Evolutionary conservation across 306 rosid genomes (phyloP), one percentile per base, ranked within the genome.

Genomic region (Canavalia gladiata): DNA sequence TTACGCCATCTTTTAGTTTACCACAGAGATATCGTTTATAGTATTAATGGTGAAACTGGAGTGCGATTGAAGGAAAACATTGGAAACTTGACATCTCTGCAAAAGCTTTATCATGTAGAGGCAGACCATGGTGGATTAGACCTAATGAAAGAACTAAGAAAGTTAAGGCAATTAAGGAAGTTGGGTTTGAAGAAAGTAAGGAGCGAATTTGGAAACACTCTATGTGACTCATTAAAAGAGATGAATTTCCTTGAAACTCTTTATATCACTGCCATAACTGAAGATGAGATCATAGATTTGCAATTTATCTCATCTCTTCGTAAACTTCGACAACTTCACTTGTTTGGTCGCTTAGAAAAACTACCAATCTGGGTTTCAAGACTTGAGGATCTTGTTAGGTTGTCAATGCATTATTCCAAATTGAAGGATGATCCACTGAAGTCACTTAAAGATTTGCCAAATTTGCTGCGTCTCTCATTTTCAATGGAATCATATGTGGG

Each of bases 401-500:
- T 59, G 10, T 28, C 35, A 2, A 13, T 59, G 4, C 35, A 5
- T 3, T 59, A 8, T 28, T 59, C 66, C 66, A 59, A 28, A 41
- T 59, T 59, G 11, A 69, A 47, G 74, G 74, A 69, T 5, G 74
- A 69, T 69, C 74, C 74, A 29, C 55, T 47, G 0, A 69, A 47
- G 57, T 46, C 13, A 46, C 74, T 68, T 9, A 46, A 68, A 30
- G 57, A 69, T 69, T 18, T 69, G 42, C 58, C 74, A 6, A 12
- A 10, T 52, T 69, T 69, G 74, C 2, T 30, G 58, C 58, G 43
- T 30, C 58, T 68, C 31, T 10, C 43, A 2, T 46, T 69, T 10
- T 9, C 8, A 1, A 6, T 42, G 6, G 74, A 47, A 10, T 57
- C 74, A 1, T 69, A 69, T 47, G 74, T 29, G 46, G 74, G 74